Conservation (phyloP, 805 yeast genomes). For the Candida nitratophila region DNA sequence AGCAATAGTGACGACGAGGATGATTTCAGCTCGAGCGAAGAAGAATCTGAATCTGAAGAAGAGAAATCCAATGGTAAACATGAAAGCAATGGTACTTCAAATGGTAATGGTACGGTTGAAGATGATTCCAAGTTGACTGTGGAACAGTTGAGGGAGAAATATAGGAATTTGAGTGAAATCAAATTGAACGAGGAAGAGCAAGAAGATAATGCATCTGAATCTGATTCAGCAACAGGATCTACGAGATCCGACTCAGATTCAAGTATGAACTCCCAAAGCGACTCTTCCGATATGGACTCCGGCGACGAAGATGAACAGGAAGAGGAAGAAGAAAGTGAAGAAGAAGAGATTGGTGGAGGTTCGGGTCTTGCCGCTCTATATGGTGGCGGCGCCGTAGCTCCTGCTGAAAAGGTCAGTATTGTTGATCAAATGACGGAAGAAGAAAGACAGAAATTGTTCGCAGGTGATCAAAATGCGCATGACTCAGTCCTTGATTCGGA, state of each 20-base stretch:
- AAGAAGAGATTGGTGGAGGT: neutral
- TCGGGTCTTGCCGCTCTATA: constrained; percentile 28
- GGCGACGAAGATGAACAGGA: constrained; percentile 10
- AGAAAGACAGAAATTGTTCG: constrained; percentile 11
- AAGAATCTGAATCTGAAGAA: constrained; percentile 6
- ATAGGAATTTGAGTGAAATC: constrained; percentile 32
- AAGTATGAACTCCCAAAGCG: neutral
- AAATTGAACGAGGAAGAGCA: constrained; percentile 12
- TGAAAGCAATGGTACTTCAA: constrained; percentile 7
- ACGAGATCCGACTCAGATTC: neutral
- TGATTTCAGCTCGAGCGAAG: constrained; percentile 9
- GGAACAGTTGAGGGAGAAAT: constrained; percentile 50
- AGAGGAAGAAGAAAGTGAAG: constrained; percentile 12
- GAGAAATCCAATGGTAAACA: constrained; percentile 3
- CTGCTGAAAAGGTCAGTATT: constrained; percentile 6
- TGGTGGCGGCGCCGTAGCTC: constrained; percentile 11
- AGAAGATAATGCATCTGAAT: constrained; percentile 1
- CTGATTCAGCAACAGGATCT: constrained; percentile 1
- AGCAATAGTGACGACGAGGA: constrained; percentile 18
- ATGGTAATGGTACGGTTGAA: constrained; percentile 9
- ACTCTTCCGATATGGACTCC: constrained; percentile 1
- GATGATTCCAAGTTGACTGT: constrained; percentile 47
- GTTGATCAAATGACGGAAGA: constrained; percentile 22
- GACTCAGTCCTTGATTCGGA: constrained; percentile 15
- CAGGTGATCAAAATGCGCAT: constrained; percentile 7